Conservation (phyloP, 2,329 filamentous ascomycete genomes). For the Colletotrichum musicola region DNA sequence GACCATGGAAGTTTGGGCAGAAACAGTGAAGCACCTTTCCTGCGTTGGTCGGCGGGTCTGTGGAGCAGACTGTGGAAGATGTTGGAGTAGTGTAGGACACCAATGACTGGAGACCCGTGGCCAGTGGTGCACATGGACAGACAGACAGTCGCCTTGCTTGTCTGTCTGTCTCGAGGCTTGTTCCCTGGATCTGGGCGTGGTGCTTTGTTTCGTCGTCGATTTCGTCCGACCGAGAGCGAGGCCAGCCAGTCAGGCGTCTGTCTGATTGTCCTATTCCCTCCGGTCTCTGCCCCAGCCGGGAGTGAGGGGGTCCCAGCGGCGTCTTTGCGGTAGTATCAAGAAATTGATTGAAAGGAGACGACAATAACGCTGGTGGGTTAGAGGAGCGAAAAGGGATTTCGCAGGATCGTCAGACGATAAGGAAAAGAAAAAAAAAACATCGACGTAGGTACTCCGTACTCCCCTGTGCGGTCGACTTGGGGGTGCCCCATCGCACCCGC, state of each 20-base stretch:
- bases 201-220: conserved; percentile 35
- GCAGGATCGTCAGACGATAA: background rate
- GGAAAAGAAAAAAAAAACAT: background rate
- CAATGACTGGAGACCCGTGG: too few species aligned
- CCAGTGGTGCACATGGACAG: background rate
- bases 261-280: conserved; percentile 16
- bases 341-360: background rate
- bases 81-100: too few species aligned
- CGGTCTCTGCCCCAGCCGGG: conserved; percentile 10
- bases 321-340: background rate
- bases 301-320: conserved; percentile 15
- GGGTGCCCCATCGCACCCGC: conserved; percentile 21
- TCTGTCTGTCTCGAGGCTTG: conserved; percentile 23
- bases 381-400: conserved; percentile 12
- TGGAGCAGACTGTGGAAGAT: conserved; percentile 4
- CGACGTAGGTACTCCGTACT: background rate
- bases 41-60: conserved; percentile 23
- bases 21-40: background rate
- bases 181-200: conserved; percentile 25
- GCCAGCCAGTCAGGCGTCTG: conserved; percentile 9
- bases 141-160: background rate
- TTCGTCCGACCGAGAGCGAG: conserved; percentile 35
- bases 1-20: conserved; percentile 35
- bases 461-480: conserved; percentile 1
- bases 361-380: background rate